Base-by-base conservation (phyloP, 352 stramenopile species). In the Elongisporangium senticosum region DNA sequence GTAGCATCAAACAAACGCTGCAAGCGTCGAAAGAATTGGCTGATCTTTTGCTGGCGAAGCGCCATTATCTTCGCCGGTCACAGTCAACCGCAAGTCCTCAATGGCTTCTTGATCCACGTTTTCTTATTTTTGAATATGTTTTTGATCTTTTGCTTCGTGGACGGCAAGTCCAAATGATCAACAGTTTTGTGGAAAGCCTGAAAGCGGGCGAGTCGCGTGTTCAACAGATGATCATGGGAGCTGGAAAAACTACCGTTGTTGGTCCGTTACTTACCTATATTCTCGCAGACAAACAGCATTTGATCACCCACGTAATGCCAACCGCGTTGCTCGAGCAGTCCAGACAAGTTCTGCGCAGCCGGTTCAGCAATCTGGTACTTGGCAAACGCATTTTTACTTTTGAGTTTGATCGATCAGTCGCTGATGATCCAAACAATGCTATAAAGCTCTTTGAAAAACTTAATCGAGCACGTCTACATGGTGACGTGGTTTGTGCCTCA, bases 171-270 rank as follows among this genome's bases (percentile, higher is more conserved):
- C 91, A 98, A 64, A 97, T 99, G 75, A 97, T 99, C 15, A 90
- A 98, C 59, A 98, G 97, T 55, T 99, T 99, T 72, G 89, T 98
- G 62, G 70, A 70, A n/a, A 97, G 86, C 49, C 71, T 96, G 15
- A 60, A 60, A 7, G 71, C 69, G n/a, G 87, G 85, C 13, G 64
- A 89, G 43, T 96, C 88, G 1, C 75, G 83, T 24, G 87, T 96
- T 11, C 83, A 97, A 54, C 90, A 99, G 86, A 99, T 99, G 98
- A 99, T 99, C 75, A 99, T 99, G 98, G 98, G 98, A 21, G 97
- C 96, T 4, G 98, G 98, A 21, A 99, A 99, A 74, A 99, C 98
- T 0, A 99, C 97, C 3, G 98, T 99, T 2, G 97, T 99, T 11
- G 97, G 96, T 6, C 98, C 98, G 40, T 72, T 99, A 33, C 79